Base-by-base conservation (phyloP, 1,284 basidiomycete species). In the Waitea zeae region DNA sequence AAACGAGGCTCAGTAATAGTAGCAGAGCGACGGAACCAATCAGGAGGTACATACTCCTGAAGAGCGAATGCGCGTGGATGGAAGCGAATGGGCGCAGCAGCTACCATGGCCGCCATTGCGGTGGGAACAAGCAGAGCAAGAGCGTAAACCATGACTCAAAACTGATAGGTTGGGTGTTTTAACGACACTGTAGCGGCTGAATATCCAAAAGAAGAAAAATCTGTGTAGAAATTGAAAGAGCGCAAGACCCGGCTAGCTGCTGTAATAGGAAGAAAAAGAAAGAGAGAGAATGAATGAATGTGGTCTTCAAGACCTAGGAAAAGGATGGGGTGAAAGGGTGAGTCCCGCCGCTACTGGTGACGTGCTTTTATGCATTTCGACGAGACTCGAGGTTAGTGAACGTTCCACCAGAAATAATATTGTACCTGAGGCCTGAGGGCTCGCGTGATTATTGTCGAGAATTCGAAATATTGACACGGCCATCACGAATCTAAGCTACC, bases 11-110 rank as follows among this genome's bases (percentile, higher is more conserved):
- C 17, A 19, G 15, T 26, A 9, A 7, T 9, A n/a, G 7, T n/a
- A 26, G 7, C 24, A 27, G 17, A 6, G 18, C 19, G n/a, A 22
- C 3, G 24, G 29, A 12, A 12, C 28, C 15, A 22, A 7, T 3
- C 19, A 28, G n/a, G 30, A 26, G 17, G 15, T n/a, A 26, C 12
- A 39, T 43, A 12, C 31, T 49, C 49, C 44, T 42, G 35, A 45
- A 44, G 39, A 44, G 38, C 46, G 42, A 37, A 31, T 20, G 35
- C 27, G 33, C 35, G 28, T 32, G 37, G 30, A 37, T 31, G 24
- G 37, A 44, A 13, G 36, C 38, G n/a, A 3, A n/a, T 26, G 33
- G 38, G 13, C 6, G 36, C 36, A 15, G 39, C 39, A 36, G 27
- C 45, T 26, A 27, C 39, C 37, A 34, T 41, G 14, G 24, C 12